phyloP scores from a whole-genome alignment of 306 rosid species.

The Begonia loranthoides region DNA sequence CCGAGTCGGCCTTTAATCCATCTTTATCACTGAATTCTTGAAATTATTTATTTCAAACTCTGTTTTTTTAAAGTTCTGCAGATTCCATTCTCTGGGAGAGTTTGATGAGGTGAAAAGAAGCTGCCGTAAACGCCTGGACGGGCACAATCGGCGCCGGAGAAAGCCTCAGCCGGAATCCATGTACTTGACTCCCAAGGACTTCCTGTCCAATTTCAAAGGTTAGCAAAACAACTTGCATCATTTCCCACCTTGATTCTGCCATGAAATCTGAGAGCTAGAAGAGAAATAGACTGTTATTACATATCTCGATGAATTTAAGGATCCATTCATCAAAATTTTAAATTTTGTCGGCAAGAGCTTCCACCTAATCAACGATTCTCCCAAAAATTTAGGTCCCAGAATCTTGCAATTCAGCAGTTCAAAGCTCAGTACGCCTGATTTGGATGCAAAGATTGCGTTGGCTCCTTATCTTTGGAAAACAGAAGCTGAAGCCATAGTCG shows the following conservation, averaged over 20 bases:
- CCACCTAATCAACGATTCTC: neutral
- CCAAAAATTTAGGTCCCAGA: slow-evolving; percentile 48
- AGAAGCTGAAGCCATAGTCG: slow-evolving; percentile 27
- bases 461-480: slow-evolving; percentile 24
- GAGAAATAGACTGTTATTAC: too few relatives aligned
- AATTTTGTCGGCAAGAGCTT: too few relatives aligned
- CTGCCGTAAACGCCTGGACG: slow-evolving; percentile 54
- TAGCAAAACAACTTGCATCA: too few relatives aligned
- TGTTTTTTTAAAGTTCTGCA: slow-evolving; percentile 8
- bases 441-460: slow-evolving; percentile 33
- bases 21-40: too few relatives aligned
- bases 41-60: too few relatives aligned
- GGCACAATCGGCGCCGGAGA: slow-evolving; percentile 55
- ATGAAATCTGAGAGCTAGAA: too few relatives aligned
- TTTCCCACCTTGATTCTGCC: too few relatives aligned
- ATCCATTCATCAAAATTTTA: too few relatives aligned
- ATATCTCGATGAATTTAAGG: too few relatives aligned
- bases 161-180: slow-evolving; percentile 46
- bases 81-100: slow-evolving; percentile 53
- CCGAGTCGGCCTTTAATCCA: too few relatives aligned
- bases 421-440: slow-evolving; percentile 29
- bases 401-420: slow-evolving; percentile 63
- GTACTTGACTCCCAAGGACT: slow-evolving; percentile 19
- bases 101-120: slow-evolving; percentile 56
- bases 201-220: slow-evolving; percentile 32